Base-by-base conservation (phyloP, 371 early-diverging fungal species). In the Nematocida displodere region DNA sequence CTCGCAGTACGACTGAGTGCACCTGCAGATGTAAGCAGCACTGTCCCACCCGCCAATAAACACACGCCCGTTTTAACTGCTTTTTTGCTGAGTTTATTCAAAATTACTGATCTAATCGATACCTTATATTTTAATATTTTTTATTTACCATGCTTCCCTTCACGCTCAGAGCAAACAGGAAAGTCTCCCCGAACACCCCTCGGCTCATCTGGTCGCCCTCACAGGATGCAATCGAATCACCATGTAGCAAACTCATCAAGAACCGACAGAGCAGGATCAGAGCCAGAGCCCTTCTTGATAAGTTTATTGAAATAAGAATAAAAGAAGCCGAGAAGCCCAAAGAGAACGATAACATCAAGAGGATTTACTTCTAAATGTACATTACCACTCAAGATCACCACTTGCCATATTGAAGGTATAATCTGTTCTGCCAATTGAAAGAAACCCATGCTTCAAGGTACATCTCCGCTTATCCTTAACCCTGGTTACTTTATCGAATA, bases 341-440 rank as follows among this genome's bases (percentile, higher is more conserved):
- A 50, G 44, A 75, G 11, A 34, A n/a, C 34, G 49, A 59, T 28
- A 61, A 68, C 29, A 20, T 62, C 17, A 24, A 62, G 24, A 48
- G 29, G 28, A 11, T 34, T 24, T 47, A 48, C 44, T 62, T 39
- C 8, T 44, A 44, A 4, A 42, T n/a, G 64, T n/a, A n/a, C n/a
- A n/a, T n/a, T 79, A 84, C 85, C 85, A 84, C 53, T 80, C 79
- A n/a, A 85, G 59, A 44, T 85, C 85, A 2, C 85, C 85, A 20
- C 75, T 75, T 15, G 83, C 85, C 22, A 63, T 68, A 62, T 63
- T 75, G 58, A 83, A 85, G 17, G 80, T 82, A 77, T 78, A 79
- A 42, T 85, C 85, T 34, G 71, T 64, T 33, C 78, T 75, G 13
- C 81, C 81, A 37, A 83, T 77, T 61, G 80, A 82, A 26, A 83